These are phyloP conservation scores for Fabrea salina DNA, from an alignment of 169 alveolate genomes.

Conservation along the genomic window DNA sequence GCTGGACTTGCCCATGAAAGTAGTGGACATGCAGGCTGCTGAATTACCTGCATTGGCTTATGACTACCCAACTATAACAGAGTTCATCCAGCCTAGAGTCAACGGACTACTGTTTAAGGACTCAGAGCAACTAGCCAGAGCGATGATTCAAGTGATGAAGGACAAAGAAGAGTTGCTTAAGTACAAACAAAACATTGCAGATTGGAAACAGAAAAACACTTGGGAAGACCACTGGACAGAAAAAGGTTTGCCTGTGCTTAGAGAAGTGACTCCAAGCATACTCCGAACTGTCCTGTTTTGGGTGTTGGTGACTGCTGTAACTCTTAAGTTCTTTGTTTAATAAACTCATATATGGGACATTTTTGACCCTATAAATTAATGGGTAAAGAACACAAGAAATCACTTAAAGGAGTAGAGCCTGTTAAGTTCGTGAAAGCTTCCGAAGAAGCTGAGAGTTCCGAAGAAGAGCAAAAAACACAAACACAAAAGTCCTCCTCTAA, in stretches of 20 bases:
- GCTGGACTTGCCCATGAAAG: constrained; percentile 93
- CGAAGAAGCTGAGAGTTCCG: background rate
- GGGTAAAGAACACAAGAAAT: background rate
- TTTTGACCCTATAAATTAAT: background rate
- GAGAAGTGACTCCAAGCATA: background rate
- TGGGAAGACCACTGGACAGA: constrained; percentile 4
- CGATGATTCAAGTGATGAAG: background rate
- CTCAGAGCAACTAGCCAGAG: background rate
- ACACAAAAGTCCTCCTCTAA: too few species aligned
- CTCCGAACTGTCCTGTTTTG: background rate
- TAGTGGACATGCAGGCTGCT: constrained; percentile 91
- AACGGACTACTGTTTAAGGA: constrained; percentile 10
- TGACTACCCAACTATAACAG: constrained; percentile 52
- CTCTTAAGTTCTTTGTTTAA: too few species aligned
- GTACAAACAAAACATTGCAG: background rate
- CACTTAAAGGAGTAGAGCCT: background rate
- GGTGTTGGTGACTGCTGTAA: background rate
- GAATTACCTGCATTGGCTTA: constrained; percentile 83
- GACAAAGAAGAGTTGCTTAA: background rate
- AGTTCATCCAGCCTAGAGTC: constrained; percentile 3
- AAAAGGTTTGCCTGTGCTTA: background rate
- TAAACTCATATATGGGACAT: too few species aligned
- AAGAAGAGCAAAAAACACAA: background rate
- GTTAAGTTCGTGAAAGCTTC: constrained; percentile 14
- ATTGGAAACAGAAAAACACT: background rate